Conservation (phyloP, 1,284 basidiomycete genomes). For the Apiotrichum sp. region DNA sequence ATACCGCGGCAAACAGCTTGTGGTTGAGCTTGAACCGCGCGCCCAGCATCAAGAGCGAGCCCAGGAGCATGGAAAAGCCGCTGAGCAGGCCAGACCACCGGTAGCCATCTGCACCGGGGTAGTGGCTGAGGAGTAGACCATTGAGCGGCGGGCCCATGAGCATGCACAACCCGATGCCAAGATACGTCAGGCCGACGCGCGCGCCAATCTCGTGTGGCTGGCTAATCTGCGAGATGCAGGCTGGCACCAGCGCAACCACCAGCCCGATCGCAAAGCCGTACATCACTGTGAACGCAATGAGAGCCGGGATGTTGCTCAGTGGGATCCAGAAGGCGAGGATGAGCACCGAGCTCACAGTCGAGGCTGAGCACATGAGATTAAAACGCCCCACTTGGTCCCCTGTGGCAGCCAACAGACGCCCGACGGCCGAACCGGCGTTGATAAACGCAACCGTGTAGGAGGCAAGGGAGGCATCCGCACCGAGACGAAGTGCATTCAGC, state of each 20-base stretch:
- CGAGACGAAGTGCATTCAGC: slow-evolving; percentile 25
- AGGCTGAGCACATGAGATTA: slow-evolving; percentile 21
- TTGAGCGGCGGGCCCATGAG: slow-evolving; percentile 32
- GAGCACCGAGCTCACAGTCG: neutral
- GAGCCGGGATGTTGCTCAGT: slow-evolving; percentile 15
- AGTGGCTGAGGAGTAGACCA: too few species aligned
- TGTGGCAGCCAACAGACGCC: slow-evolving; percentile 11
- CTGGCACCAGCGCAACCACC: slow-evolving; percentile 25
- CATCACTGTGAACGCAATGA: slow-evolving; percentile 34
- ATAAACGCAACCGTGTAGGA: slow-evolving; percentile 30
- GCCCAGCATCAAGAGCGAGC: too few species aligned
- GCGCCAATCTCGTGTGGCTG: slow-evolving; percentile 23
- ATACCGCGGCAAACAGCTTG: too few species aligned
- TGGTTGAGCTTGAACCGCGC: too few species aligned
- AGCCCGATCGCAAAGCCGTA: slow-evolving; percentile 36
- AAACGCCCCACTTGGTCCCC: slow-evolving; percentile 18
- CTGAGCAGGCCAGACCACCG: too few species aligned
- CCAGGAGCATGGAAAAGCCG: too few species aligned
- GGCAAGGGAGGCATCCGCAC: slow-evolving; percentile 22
- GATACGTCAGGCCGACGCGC: slow-evolving; percentile 24
- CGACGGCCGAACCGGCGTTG: slow-evolving; percentile 30
- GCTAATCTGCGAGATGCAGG: slow-evolving; percentile 21
- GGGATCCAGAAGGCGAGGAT: slow-evolving; percentile 25
- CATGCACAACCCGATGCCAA: slow-evolving; percentile 25
- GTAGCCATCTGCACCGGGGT: too few species aligned